A percentile compares a stretch with the other conserved stretches of the same genome.
Conservation (phyloP, 345 rosid genomes). For the Leavenworthia alabamica region DNA sequence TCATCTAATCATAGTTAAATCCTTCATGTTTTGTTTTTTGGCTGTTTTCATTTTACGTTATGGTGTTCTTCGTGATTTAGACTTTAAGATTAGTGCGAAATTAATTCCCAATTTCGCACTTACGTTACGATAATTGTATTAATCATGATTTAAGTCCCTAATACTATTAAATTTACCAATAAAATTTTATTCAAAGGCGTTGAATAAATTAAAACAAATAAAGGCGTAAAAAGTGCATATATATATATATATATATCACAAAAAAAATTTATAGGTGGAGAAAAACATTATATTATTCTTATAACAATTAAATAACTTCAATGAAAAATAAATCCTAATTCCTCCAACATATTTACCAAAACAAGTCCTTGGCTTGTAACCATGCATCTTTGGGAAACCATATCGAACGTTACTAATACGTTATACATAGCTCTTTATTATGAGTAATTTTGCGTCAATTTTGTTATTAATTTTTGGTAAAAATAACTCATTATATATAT, state of each 20-base stretch:
- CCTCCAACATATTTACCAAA: conserved; percentile 5
- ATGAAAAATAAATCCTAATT: conserved; percentile 11
- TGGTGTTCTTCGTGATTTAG: not conserved
- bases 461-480: not conserved
- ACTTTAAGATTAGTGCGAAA: not conserved
- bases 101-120: conserved; percentile 1
- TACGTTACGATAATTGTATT: conserved; percentile 14
- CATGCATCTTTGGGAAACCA: too few relatives aligned
- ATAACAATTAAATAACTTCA: not conserved
- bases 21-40: not conserved
- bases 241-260: too few relatives aligned
- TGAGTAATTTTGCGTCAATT: not conserved
- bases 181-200: conserved; percentile 22
- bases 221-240: conserved; percentile 20
- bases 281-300: conserved; percentile 22
- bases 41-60: not conserved
- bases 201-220: conserved; percentile 25
- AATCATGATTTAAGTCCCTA: not conserved
- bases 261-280: too few relatives aligned
- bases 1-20: not conserved
- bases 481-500: conserved; percentile 1
- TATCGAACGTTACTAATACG: conserved; percentile 16
- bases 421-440: conserved; percentile 6
- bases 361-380: conserved; percentile 52
- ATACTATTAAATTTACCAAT: not conserved